Evolutionary conservation across 805 yeast genomes (phyloP), one percentile per base, ranked within the genome.

Genomic region (Kuraishia capsulata): DNA sequence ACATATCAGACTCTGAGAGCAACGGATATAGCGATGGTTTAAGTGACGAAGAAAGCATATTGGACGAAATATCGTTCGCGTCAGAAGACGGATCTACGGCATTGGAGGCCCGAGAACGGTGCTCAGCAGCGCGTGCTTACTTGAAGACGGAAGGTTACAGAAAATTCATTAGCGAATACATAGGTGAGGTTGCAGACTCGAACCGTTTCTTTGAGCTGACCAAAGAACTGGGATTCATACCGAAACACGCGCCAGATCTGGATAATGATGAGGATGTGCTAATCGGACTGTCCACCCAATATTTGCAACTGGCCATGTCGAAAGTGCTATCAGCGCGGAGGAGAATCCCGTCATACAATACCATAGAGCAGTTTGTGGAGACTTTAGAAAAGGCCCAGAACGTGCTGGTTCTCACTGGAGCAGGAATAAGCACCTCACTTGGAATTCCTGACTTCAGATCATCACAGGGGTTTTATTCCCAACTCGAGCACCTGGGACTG

Each of bases 401-500:
- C 30, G 69, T 88, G 9, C 51, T 89, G 42, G 88, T 88, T 0
- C 56, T 88, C 18, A 85, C 96, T 0, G 97, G 97, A 13, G 97
- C 97, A 0, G 97, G 97, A 19, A 86, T 88, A 39, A 83, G 94
- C 26, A 87, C 96, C 3, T 76, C 87, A 1, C 61, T 87, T 39
- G 96, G 96, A 5, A 88, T 87, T 39, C 96, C 96, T 0, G 96
- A 87, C 60, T 87, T 88, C 61, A 71, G 97, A 53, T 86, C 96
- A 0, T 77, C 85, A n/a, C 69, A 79, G 45, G 97, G 97, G 36
- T 72, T 88, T 39, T 88, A 88, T 57, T 69, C 85, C 2, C 73
- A 72, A 49, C 69, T 89, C 47, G 68, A 70, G 38, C 71, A 73
- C 49, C 57, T 85, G 39, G 89, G 92, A 0, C 60, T 88, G 25